Base-by-base conservation (phyloP, 495 filamentous ascomycete species). In the Choiromyces venosus region DNA sequence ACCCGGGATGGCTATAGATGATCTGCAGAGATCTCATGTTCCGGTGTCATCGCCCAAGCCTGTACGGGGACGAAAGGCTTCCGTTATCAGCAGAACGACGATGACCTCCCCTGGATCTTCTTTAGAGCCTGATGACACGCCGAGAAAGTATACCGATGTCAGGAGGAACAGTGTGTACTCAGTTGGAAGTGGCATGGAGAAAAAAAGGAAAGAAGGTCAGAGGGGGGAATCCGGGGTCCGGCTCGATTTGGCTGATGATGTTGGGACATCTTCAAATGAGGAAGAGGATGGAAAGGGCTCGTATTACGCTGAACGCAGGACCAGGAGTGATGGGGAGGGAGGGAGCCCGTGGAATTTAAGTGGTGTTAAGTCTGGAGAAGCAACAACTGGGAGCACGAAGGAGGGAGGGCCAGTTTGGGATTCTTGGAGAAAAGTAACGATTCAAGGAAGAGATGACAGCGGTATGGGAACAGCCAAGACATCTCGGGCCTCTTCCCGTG, bases 251-350 rank as follows among this genome's bases (percentile, higher is more conserved):
- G 66, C 83, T 5, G 85, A 87, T 64, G 83, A 85, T 1, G 86
- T 79, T 73, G 83, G 83, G 7, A 68, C 74, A 68, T 77, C 80
- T 36, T 79, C 83, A 42, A 84, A 83, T 67, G 88, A 86, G 68
- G 78, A 81, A n/a, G 82, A 83, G 7, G 82, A 82, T 35, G 72
- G 84, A 77, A 88, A 86, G 71, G 87, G 87, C 7, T 89, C 90
- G 72, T 87, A 89, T 79, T 85, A 86, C 71, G 85, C 87, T 21
- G 76, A 81, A 65, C 83, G 87, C 42, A 82, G 86, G 3, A 83
- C 83, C 37, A 88, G 90, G 67, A 85, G 87, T 40, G 76, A 81
- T 65, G 79, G 80, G 42, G 82, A 82, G 40, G 75, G 44, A 37
- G 76, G 76, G 44, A 82, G 77, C 33, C 79, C 82, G 71, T 86